Base-by-base conservation (phyloP, 345 rosid genomes). In the Cardamine occulta region DNA sequence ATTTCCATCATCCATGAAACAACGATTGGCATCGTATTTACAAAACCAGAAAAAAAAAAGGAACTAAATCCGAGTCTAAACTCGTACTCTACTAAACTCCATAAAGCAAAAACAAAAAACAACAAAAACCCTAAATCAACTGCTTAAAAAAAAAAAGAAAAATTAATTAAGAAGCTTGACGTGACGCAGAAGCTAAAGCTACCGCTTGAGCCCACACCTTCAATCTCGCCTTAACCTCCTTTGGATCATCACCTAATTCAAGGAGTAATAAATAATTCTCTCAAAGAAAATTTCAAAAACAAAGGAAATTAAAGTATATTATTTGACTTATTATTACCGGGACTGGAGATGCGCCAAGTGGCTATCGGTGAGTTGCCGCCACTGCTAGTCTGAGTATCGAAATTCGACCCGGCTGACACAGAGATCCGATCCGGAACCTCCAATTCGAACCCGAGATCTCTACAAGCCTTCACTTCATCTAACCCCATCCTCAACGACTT, bases 151-250 rank as follows among this genome's bases (percentile, higher is more conserved):
- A 47, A 44, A 9, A n/a, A 35, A 35, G 1, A 10, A 4, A 31
- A n/a, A n/a, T 19, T 9, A 8, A 24, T 28, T 18, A 44, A 55
- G 68, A 65, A 31, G 62, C 63, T 44, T 85, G 84, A 58, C 81
- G 80, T 45, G 93, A 75, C 8, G 95, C 19, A 15, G 97, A 91
- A 26, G 87, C 91, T 32, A 92, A 74, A 7, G 97, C 99, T 80
- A 95, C 99, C 1, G 96, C 93, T 75, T 91, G 99, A 71, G 97
- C 99, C 99, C 99, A 95, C 60, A 89, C 92, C 80, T 88, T 95
- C 17, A 95, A 80, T 78, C 99, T 80, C 23, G 99, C 99, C 87
- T 95, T 95, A 18, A 95, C 99, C 72, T 95, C 97, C 68, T 88
- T 73, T 10, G 99, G 99, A 68, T 95, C 96, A 82, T 95, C 99